These are phyloP conservation scores for Dactylonectria estremocensis DNA, from an alignment of 2,329 filamentous ascomycete genomes.

Conservation along the genomic window DNA sequence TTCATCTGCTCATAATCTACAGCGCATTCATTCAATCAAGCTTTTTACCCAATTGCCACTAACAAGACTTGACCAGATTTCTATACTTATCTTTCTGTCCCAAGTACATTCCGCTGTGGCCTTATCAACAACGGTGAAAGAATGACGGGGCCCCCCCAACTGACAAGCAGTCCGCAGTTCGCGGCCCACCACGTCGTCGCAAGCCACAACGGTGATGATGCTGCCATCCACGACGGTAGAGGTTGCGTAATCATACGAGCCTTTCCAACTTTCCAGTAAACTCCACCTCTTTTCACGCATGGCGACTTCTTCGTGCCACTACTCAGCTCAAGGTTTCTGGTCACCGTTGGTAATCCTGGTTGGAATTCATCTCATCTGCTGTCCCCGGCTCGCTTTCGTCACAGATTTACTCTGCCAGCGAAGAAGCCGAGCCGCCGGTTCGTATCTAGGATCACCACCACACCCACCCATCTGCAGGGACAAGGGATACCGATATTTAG, in stretches of 20 bases:
- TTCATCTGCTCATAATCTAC: no score
- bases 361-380: constrained; percentile 26
- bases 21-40: no score
- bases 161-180: not conserved
- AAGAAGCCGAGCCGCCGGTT: constrained; percentile 22
- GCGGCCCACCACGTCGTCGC: not conserved
- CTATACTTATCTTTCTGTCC: no score
- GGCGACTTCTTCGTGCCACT: constrained; percentile 6
- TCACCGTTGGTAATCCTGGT: constrained; percentile 16
- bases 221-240: not conserved
- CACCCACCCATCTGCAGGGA: constrained; percentile 28
- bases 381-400: constrained; percentile 24
- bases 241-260: constrained; percentile 21
- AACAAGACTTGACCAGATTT: no score
- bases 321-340: constrained; percentile 9
- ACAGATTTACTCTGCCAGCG: constrained; percentile 21
- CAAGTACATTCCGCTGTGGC: constrained; percentile 7
- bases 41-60: no score
- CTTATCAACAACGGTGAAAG: no score
- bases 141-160: not conserved
- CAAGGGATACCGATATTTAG: constrained; percentile 28
- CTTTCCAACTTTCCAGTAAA: constrained; percentile 2
- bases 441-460: constrained; percentile 34
- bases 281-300: not conserved
- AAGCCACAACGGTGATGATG: constrained; percentile 11